phyloP scores from a whole-genome alignment of 2,329 filamentous ascomycete genomes.

The Cadophora sp. region DNA sequence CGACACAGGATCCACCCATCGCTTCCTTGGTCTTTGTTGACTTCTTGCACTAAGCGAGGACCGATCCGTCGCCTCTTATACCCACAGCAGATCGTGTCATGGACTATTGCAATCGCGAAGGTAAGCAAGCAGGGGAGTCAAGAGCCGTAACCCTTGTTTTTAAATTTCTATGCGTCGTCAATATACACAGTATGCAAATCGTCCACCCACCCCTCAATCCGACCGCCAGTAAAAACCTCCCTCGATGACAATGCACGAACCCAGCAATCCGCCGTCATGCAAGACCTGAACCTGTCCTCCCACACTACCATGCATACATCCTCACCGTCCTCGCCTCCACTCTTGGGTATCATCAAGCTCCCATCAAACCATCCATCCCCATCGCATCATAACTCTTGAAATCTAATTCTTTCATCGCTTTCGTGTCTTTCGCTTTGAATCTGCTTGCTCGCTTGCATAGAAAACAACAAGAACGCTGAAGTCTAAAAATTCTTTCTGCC shows the following conservation, averaged over 20 bases:
- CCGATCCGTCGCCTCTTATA: background rate
- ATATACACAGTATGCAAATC: conserved; percentile 12
- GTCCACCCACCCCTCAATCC: too few species aligned
- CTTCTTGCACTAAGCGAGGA: background rate
- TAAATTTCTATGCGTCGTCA: background rate
- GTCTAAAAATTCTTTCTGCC: conserved; percentile 15
- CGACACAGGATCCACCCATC: background rate
- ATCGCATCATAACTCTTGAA: conserved; percentile 17
- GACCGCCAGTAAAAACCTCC: background rate
- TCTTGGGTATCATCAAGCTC: conserved; percentile 12
- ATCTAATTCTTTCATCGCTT: conserved; percentile 21
- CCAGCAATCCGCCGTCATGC: conserved; percentile 6
- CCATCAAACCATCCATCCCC: background rate
- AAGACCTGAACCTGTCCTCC: background rate
- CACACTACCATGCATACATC: background rate
- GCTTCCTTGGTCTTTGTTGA: background rate
- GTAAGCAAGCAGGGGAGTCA: too few species aligned
- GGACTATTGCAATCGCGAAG: too few species aligned
- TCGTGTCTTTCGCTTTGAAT: background rate
- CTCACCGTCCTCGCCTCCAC: background rate
- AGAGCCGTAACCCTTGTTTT: background rate
- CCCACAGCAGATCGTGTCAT: background rate
- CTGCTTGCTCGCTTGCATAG: background rate
- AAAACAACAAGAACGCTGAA: conserved; percentile 11
- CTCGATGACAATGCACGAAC: background rate